Base-by-base conservation (phyloP, 176 grass and related monocot species). In the Bolboschoenus planiculmis region DNA sequence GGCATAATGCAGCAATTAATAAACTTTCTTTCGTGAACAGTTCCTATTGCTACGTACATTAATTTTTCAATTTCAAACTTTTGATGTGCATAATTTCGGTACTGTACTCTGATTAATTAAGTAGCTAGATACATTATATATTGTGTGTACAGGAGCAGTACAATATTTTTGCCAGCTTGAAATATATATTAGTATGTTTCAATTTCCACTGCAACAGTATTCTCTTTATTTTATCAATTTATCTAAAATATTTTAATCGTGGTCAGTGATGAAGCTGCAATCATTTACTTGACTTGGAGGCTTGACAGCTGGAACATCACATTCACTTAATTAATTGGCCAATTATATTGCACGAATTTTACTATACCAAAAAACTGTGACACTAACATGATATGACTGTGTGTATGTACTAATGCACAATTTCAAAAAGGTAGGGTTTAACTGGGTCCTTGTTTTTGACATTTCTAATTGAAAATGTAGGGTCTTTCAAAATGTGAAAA, bases 231-330 rank as follows among this genome's bases (percentile, higher is more conserved):
- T 42, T n/a, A 10, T 70, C 7, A 23, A 48, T 29, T 72, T 23
- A 46, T 73, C 16, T 44, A 14, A 29, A 74, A 16, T 5, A 14
- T 48, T 26, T 29, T 6, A 74, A 74, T 16, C 36, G 30, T 16
- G 14, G 34, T 65, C 29, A 18, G 62, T 24, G 24, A 44, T 46
- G 6, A 74, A 31, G 24, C 3, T 75, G 40, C 70, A 75, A 27
- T 75, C 42, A 47, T 75, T 10, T 74, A 48, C 42, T 48, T 74
- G 63, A 39, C 63, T 36, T 39, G 63, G 48, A 74, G 36, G 30
- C 43, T 31, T 16, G 30, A 50, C 71, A 75, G 71, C 26, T 75
- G 71, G 43, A 50, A 48, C 71, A 75, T 75, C 71, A 50, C 71
- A 75, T 75, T 50, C 44, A 30, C 1, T 5, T 67, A 66, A n/a